Percentiles rank a stretch among this genome's conserved stretches.
Evolutionary conservation across 2,329 filamentous ascomycete genomes (phyloP).

Genomic region (Madurella fahalii): DNA sequence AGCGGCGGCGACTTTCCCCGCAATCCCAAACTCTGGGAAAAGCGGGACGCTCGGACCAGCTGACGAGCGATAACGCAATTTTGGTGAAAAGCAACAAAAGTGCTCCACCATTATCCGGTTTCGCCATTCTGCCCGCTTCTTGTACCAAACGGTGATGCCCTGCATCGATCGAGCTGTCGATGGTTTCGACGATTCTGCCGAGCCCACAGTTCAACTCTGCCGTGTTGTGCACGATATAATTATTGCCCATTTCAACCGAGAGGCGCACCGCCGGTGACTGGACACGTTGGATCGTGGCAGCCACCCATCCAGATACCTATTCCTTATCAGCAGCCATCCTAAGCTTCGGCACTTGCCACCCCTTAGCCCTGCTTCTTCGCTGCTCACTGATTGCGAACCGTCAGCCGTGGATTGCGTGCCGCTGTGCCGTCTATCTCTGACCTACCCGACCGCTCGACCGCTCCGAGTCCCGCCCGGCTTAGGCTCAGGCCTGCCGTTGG

Average conservation of each 20-base stretch:
- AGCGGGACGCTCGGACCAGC: conserved; percentile 16
- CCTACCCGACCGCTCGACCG: conserved; percentile 18
- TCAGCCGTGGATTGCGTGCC: conserved; percentile 26
- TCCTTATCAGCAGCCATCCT: background rate
- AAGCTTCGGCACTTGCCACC: background rate
- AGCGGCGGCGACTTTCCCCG: conserved; percentile 23
- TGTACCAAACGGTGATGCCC: conserved; percentile 17
- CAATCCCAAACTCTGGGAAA: conserved; percentile 12
- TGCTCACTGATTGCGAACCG: conserved; percentile 23
- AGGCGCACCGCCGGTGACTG: no score
- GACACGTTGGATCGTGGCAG: no score
- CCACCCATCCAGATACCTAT: no score
- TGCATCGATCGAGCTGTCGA: background rate
- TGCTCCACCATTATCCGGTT: conserved; percentile 20
- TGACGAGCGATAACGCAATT: conserved; percentile 29
- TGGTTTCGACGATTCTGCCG: conserved; percentile 1
- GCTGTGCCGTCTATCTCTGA: conserved; percentile 16
- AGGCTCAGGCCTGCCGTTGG: conserved; percentile 14
- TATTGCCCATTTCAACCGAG: no score
- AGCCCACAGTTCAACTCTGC: conserved; percentile 11
- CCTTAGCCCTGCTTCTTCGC: conserved; percentile 1
- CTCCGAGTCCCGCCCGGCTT: conserved; percentile 13
- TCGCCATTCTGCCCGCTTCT: conserved; percentile 26
- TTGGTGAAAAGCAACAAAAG: conserved; percentile 26
- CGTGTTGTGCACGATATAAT: background rate